Evolutionary conservation across 2,329 filamentous ascomycete genomes (phyloP).

Genomic region (Penicillium oxalicum): DNA sequence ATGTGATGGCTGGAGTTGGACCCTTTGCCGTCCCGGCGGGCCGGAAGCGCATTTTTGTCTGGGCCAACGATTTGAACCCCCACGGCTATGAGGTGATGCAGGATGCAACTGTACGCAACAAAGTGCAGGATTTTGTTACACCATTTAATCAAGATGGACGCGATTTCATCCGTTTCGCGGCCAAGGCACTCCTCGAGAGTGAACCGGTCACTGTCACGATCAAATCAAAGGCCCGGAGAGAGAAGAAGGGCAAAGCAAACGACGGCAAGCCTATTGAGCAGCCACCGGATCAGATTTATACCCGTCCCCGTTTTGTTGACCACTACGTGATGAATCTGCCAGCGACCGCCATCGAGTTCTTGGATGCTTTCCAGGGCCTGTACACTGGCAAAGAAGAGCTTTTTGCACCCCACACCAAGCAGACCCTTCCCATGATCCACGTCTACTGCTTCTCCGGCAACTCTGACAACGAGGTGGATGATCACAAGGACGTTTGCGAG

Average conservation of each 20-base stretch:
- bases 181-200: constrained; percentile 47
- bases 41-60: constrained; percentile 84
- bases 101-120: constrained; percentile 69
- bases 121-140: constrained; percentile 68
- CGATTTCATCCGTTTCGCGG: constrained; percentile 68
- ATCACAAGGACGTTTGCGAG: constrained; percentile 56
- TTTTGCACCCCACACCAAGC: constrained; percentile 56
- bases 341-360: constrained; percentile 78
- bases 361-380: constrained; percentile 69
- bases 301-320: constrained; percentile 64
- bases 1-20: constrained; percentile 95
- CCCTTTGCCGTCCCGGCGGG: constrained; percentile 91
- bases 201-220: constrained; percentile 51
- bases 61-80: constrained; percentile 95
- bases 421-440: constrained; percentile 73
- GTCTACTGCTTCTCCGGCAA: constrained; percentile 92
- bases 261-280: constrained; percentile 26
- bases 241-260: constrained; percentile 20
- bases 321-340: constrained; percentile 99
- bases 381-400: constrained; percentile 66
- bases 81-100: constrained; percentile 71
- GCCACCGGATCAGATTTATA: constrained; percentile 24
- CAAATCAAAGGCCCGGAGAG: constrained; percentile 38
- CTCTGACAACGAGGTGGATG: constrained; percentile 63
- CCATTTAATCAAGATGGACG: constrained; percentile 78